Evolutionary conservation across 2,329 filamentous ascomycete genomes (phyloP), one percentile per base, ranked within the genome.

Genomic region (Dothiorella sarmentorum): DNA sequence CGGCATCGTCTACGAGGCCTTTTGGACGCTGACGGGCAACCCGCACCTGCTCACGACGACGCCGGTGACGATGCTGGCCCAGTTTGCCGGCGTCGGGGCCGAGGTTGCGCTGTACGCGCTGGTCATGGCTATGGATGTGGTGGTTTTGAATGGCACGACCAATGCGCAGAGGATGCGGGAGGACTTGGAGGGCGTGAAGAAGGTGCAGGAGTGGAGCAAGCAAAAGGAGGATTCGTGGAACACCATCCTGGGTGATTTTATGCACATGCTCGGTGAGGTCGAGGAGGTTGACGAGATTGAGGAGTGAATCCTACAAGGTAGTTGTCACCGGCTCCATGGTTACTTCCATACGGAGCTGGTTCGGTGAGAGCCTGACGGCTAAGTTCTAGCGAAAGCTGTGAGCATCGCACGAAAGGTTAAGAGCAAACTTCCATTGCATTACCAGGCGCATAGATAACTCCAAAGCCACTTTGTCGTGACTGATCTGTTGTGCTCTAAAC

Each of bases 11-110:
- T 86, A 84, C 61, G 80, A 86, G 65, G 78, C 77, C 42, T 85
- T 85, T 68, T 85, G 83, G 83, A 85, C 82, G 1, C 65, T 86
- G 68, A 83, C 81, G 0, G 83, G 78, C 0, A 86, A 86, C 64
- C 81, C 81, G 3, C 65, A 71, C 13, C 69, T 86, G 26, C 62
- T 84, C 22, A 71, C 66, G 45, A 78, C 75, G 3, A 64, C 69
- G 11, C 70, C 80, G 0, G 83, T 89, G 0, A 67, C 67, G 9
- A 63, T 66, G 7, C 71, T 91, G 2, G 82, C 82, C 17, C 55
- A 69, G 11, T 66, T 68, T 7, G 68, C 71, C 0, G 66, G 68
- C 0, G 75, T 84, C 17, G 74, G 68, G n/a, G 67, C 66, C 1
- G 73, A 77, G 9, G 74, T 80, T 11, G 81, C 82, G 4, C 63